A percentile compares a stretch with the other conserved stretches of the same genome.
Evolutionary conservation across 345 rosid genomes (phyloP).

Genomic region (Excoecaria cochinchinensis): DNA sequence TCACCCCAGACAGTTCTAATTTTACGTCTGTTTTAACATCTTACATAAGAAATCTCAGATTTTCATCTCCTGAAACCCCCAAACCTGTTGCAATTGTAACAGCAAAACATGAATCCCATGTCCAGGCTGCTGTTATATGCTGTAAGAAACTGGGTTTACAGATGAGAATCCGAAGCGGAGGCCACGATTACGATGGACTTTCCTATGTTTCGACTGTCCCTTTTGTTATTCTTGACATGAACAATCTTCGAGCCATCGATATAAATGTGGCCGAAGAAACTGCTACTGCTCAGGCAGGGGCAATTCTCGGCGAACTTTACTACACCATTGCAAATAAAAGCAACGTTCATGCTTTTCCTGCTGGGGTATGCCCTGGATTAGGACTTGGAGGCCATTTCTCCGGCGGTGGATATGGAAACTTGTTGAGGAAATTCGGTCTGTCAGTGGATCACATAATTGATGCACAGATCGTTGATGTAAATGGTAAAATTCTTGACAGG

Average conservation of each 20-base stretch:
- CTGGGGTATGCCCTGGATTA: slow-evolving; percentile 20
- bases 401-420: slow-evolving; percentile 21
- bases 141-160: neutral
- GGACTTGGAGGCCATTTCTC: slow-evolving; percentile 19
- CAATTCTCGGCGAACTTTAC: slow-evolving; percentile 22
- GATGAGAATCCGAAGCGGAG: slow-evolving; percentile 20
- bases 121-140: slow-evolving; percentile 17
- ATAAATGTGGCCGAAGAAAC: neutral
- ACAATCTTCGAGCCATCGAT: slow-evolving; percentile 4
- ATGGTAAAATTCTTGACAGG: slow-evolving; percentile 15
- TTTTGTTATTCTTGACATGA: slow-evolving; percentile 15
- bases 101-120: slow-evolving; percentile 3
- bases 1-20: too few species aligned
- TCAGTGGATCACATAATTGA: slow-evolving; percentile 17
- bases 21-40: slow-evolving; percentile 9
- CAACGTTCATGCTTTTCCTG: slow-evolving; percentile 10
- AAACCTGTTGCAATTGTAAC: slow-evolving; percentile 20
- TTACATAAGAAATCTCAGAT: slow-evolving; percentile 13
- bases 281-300: slow-evolving; percentile 19
- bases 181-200: slow-evolving; percentile 24
- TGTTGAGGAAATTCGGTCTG: slow-evolving; percentile 22
- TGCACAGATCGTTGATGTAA: slow-evolving; percentile 1
- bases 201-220: slow-evolving; percentile 14
- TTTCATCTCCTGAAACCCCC: slow-evolving; percentile 11
- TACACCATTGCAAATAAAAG: slow-evolving; percentile 17